phyloP scores from a whole-genome alignment of 1,139 yeast species.

The Yamadazyma blattariae region DNA sequence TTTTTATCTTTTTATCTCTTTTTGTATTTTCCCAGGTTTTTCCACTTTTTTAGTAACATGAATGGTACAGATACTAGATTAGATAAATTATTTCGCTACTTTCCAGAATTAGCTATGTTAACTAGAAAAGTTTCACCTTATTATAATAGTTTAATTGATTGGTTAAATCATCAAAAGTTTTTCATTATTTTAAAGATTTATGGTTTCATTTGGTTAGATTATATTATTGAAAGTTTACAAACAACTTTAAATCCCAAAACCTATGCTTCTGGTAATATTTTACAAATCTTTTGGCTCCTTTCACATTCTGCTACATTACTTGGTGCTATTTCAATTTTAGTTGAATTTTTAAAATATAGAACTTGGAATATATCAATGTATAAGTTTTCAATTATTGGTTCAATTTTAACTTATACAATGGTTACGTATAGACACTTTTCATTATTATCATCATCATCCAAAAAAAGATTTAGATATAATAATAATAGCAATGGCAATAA shows the following conservation, averaged over 20 bases:
- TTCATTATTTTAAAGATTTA: slow-evolving; percentile 1
- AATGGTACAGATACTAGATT: background rate
- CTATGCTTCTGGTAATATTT: background rate
- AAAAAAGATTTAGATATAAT: background rate
- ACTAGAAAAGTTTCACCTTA: background rate
- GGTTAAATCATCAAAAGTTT: background rate
- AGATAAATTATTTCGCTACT: slow-evolving; percentile 1
- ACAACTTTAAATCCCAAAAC: background rate
- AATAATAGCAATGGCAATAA: no score
- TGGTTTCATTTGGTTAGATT: background rate
- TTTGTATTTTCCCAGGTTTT: no score
- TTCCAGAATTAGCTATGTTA: slow-evolving; percentile 3
- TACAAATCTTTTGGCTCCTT: slow-evolving; percentile 3
- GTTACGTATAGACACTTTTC: slow-evolving; percentile 4
- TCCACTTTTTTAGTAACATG: no score
- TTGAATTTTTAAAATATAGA: background rate
- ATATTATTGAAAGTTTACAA: background rate
- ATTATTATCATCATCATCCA: background rate
- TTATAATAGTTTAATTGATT: background rate
- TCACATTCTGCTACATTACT: slow-evolving; percentile 3
- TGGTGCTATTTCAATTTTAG: background rate
- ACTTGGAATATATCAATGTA: background rate
- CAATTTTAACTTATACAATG: slow-evolving; percentile 3
- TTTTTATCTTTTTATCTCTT: no score
- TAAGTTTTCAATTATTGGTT: background rate